Evolutionary conservation across 192 early-diverging fungal genomes (phyloP), one percentile per base, ranked within the genome.

Genomic region (Allomyces arbusculus): DNA sequence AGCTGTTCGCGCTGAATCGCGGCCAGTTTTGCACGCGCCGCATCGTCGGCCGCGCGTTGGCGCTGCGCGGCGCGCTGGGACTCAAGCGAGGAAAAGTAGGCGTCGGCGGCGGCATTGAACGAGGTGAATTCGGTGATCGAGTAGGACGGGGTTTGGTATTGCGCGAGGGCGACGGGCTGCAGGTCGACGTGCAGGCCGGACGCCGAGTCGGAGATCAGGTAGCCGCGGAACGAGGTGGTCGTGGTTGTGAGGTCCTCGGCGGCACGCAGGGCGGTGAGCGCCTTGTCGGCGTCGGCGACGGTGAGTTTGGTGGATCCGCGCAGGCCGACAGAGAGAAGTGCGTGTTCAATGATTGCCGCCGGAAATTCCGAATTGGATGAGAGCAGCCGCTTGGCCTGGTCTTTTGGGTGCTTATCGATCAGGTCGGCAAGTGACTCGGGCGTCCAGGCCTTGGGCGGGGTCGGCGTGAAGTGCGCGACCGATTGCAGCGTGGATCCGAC

Each of bases 61-160:
- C 86, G 84, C 25, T 89, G 61, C 25, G 81, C 77, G 20, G 94
- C 75, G 67, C 83, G 82, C 71, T 95, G 93, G 9, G 87, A 77
- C 73, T 99, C 95, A 25, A 92, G 77, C 26, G 89, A 83, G 0
- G 93, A 93, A 71, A 88, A 97, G 73, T 89, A 99, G 69, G 91
- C 87, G 66, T 99, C 95, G 0, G 91, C 93, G 0, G 87, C 81
- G 28, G 82, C 78, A 68, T 91, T 82, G 79, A 96, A 96, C 10
- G 84, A 80, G 25, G 77, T 74, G 61, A 79, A 95, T 64, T 88
- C 85, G 63, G 82, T 79, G 68, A 76, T 68, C 12, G 64, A 62
- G 26, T 73, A 74, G 24, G 67, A 62, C 61, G 69, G 58, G 69
- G 82, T 80, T 67, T 91, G 89, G 4, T 62, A 44, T 77, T 69